Base-by-base conservation (phyloP, 2,329 filamentous ascomycete species). In the Emericellopsis atlantica region DNA sequence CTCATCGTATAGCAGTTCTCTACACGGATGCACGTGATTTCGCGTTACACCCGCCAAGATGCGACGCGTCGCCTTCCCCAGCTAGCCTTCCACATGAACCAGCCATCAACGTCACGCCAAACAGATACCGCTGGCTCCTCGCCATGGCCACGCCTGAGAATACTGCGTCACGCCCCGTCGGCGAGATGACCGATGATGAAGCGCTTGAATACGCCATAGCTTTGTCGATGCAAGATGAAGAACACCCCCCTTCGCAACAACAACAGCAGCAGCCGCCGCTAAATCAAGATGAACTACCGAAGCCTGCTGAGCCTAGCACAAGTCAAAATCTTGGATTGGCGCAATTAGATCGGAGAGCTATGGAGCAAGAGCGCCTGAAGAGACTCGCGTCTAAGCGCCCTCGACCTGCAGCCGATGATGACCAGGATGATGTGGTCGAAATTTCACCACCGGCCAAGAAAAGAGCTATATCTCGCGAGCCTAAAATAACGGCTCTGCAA, bases 291-390 rank as follows among this genome's bases (percentile, higher is more conserved):
- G 16, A 45, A 40, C 16, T 43, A 47, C 39, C 50, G 56, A 24
- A 65, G 68, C 0, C 49, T 76, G 0, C 52, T 72, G 5, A 71
- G 72, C 4, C 59, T 94, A 41, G 40, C 39, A 40, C 46, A 40
- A 44, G 40, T 16, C 44, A 40, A 16, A 43, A 48, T 38, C 50
- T 56, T 26, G 66, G 68, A 0, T 49, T 76, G 0, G 52, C 72
- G 5, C 71, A 72, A 4, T 59, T 94, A 1, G 74, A 95, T 61
- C 75, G 89, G 31, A 86, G 80, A 58, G 74, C 77, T 40, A 92
- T 95, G 86, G 90, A 95, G 57, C 69, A 79, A 51, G 87, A 93
- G 55, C 78, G 90, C 33, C 70, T 94, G 12, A 79, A 76, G 18
- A 74, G 89, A 49, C 58, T 79, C 32, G 69, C 70, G 35, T 33